Percentiles rank a stretch among this genome's conserved stretches.
These are phyloP conservation scores for Trichoderma afroharzianum DNA, from an alignment of 2,329 filamentous ascomycete species.

Conservation along the genomic window DNA sequence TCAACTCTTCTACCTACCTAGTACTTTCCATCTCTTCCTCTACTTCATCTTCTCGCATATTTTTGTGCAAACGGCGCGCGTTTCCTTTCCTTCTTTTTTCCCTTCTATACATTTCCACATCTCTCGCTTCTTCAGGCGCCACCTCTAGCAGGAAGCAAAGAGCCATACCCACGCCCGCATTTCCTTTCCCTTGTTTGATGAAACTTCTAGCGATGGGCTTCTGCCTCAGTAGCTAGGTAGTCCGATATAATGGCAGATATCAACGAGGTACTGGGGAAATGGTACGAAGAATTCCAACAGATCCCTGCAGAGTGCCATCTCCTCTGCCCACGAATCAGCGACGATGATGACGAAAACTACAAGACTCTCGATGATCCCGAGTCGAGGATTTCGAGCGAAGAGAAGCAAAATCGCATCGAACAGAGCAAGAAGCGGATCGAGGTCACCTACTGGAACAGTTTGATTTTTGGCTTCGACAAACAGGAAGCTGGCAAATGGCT, in stretches of 20 bases:
- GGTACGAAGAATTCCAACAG: constrained; percentile 42
- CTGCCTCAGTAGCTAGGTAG: background rate
- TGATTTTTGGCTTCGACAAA: constrained; percentile 64
- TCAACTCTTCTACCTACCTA: background rate
- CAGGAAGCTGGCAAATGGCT: constrained; percentile 58
- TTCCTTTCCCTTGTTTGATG: background rate
- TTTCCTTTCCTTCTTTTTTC: background rate
- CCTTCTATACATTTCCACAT: background rate
- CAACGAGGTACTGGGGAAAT: constrained; percentile 40
- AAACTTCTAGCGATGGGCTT: constrained; percentile 13
- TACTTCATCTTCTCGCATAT: background rate
- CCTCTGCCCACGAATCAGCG: constrained; percentile 62
- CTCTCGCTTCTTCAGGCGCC: background rate
- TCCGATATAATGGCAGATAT: constrained; percentile 36
- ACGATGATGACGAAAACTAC: constrained; percentile 64
- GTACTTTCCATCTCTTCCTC: background rate
- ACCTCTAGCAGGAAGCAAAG: background rate
- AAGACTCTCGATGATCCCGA: constrained; percentile 44
- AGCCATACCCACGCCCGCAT: background rate
- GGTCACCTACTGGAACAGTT: constrained; percentile 63
- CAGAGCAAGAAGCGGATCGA: constrained; percentile 55
- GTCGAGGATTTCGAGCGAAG: constrained; percentile 46
- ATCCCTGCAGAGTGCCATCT: constrained; percentile 56
- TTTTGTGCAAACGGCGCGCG: background rate
- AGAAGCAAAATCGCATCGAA: constrained; percentile 52